Base-by-base conservation (phyloP, 2,329 filamentous ascomycete genomes). In the Pseudogymnoascus sp. region DNA sequence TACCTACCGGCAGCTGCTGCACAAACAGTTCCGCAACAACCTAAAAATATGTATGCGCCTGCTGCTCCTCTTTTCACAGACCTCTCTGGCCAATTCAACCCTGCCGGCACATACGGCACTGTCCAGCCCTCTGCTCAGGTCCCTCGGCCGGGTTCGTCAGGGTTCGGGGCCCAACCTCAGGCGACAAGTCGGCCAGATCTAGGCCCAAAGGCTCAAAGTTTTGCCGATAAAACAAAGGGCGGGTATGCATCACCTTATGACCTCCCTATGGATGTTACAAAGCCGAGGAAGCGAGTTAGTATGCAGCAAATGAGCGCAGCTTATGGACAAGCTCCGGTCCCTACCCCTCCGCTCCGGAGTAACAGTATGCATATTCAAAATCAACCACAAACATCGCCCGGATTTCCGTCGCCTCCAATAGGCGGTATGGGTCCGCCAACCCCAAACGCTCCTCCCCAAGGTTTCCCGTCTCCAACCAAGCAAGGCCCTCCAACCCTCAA, bases 191-290 rank as follows among this genome's bases (percentile, higher is more conserved):
- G 9, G 43, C 80, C 80, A n/a, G 77, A 82, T 65, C 69, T 82
- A 69, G 67, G 66, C 63, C 75, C 75, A 31, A 86, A 86, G 75
- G 80, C 85, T 0, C 86, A 96, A 72, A 97, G 93, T 75, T 99
- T 96, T 75, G 91, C 84, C 5, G 89, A 93, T 74, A 96, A 96
- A 74, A 80, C 91, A 2, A 97, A 96, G 75, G 90, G 90, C 62
- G 93, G 93, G 6, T 99, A 99, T 73, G 83, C 88, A 59, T 97
- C 93, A 18, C 95, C 95, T 0, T 99, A 97, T 70, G 96, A 99
- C 76, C 80, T 99, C 18, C 95, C 95, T 3, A 90, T 95, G 76
- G 93, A 97, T 62, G 83, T 99, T 31, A 83, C 89, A 28, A 89
- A 88, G 68, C 86, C 81, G 25, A 88, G 70, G 81, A 88, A 89